phyloP scores from a whole-genome alignment of 2,329 filamentous ascomycete species.

The Aureobasidium sp. region DNA sequence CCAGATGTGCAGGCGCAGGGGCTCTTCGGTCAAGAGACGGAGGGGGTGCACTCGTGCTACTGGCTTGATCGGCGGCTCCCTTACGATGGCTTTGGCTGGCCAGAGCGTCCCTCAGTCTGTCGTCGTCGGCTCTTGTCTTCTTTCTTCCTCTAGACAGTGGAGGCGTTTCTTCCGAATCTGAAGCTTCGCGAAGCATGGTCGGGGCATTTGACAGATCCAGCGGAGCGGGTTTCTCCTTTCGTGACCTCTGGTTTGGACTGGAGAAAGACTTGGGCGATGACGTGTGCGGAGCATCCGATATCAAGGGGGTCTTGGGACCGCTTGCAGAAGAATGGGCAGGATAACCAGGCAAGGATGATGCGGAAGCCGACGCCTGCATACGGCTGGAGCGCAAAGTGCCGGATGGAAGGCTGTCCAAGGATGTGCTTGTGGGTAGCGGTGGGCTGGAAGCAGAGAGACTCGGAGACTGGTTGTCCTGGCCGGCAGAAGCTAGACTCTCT shows the following conservation, averaged over 20 bases:
- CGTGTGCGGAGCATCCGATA: background rate
- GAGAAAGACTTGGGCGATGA: conserved; percentile 20
- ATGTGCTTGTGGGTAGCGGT: conserved; percentile 4
- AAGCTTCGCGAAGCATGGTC: conserved; percentile 6
- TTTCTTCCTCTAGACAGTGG: conserved; percentile 55
- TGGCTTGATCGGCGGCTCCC: conserved; percentile 65
- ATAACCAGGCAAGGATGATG: background rate
- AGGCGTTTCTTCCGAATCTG: conserved; percentile 6
- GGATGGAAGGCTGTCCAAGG: conserved; percentile 13
- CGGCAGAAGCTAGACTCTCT: conserved; percentile 19
- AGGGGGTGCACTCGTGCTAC: conserved; percentile 41
- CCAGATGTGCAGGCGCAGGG: conserved; percentile 3
- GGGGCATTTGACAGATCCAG: conserved; percentile 54
- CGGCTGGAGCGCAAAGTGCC: background rate
- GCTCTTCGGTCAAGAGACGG: conserved; percentile 14
- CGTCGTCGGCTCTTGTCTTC: conserved; percentile 82
- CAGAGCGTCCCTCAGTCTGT: conserved; percentile 66
- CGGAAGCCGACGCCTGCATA: conserved; percentile 7
- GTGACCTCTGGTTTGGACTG: conserved; percentile 35
- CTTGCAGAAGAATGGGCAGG: conserved; percentile 3
- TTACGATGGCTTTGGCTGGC: conserved; percentile 48
- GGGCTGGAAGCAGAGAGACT: conserved; percentile 15
- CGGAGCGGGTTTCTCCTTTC: conserved; percentile 81
- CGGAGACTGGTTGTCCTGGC: conserved; percentile 26
- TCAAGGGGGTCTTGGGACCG: background rate